Conservation (phyloP, 106 monocot genomes). For the Allium cepa region DNA sequence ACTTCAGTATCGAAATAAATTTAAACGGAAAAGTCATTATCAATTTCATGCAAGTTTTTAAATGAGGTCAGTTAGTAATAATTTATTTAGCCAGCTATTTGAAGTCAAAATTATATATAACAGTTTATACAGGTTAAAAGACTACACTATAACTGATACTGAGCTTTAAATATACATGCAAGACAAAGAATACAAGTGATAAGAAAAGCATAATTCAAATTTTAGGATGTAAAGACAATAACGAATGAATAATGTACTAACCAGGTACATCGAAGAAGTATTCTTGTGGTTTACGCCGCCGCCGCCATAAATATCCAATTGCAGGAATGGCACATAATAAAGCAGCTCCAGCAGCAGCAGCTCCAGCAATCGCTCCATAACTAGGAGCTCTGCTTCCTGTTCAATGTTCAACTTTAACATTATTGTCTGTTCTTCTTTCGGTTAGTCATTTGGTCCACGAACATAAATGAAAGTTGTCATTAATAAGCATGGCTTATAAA, state of each 20-base stretch:
- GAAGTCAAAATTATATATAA: neutral
- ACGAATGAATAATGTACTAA: slow-evolving; percentile 20
- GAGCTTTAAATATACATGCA: too few species aligned
- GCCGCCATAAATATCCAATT: slow-evolving; percentile 86
- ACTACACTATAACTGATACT: too few species aligned
- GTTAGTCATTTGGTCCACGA: too few species aligned
- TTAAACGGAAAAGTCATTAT: too few species aligned
- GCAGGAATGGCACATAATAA: slow-evolving; percentile 80
- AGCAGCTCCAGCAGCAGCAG: slow-evolving; percentile 88
- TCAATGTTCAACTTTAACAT: neutral
- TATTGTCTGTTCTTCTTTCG: too few species aligned
- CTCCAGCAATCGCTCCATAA: slow-evolving; percentile 87
- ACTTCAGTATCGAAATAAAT: too few species aligned
- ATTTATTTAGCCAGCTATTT: neutral
- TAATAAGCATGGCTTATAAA: too few species aligned
- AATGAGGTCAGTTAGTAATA: too few species aligned
- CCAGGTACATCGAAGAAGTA: slow-evolving; percentile 95
- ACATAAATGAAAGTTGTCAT: too few species aligned
- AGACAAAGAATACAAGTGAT: too few species aligned
- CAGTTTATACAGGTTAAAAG: neutral
- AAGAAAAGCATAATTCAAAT: neutral
- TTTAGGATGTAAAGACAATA: neutral
- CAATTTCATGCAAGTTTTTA: too few species aligned
- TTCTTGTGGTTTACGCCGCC: slow-evolving; percentile 80
- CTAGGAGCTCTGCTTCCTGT: slow-evolving; percentile 55